phyloP scores from a whole-genome alignment of 2,329 filamentous ascomycete species.

The Bertia moriformis region DNA sequence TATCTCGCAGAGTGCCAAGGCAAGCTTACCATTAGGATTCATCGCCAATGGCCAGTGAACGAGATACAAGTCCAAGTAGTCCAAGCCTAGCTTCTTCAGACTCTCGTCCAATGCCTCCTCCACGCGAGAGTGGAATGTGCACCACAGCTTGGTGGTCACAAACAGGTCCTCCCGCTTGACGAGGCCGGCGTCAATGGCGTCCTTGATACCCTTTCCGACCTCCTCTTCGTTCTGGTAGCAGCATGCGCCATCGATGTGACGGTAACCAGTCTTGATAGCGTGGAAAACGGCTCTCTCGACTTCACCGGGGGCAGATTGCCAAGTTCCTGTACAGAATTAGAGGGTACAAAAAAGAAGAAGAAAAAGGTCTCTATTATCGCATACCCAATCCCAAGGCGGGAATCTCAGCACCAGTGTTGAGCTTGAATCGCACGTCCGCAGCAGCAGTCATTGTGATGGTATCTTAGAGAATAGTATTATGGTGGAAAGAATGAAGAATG shows the following conservation, averaged over 20 bases:
- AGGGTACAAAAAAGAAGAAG: constrained; percentile 1
- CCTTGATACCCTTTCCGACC: constrained; percentile 63
- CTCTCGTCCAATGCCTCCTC: constrained; percentile 60
- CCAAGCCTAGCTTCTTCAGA: constrained; percentile 57
- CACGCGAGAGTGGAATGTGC: constrained; percentile 58
- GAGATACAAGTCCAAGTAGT: constrained; percentile 70
- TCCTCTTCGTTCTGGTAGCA: constrained; percentile 73
- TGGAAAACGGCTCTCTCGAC: constrained; percentile 41
- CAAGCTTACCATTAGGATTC: constrained; percentile 52
- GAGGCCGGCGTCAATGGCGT: constrained; percentile 53
- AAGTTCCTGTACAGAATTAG: constrained; percentile 32
- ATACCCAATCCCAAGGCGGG: constrained; percentile 49
- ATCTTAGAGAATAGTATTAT: background rate
- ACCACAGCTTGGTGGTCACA: constrained; percentile 76
- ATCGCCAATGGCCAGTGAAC: constrained; percentile 75
- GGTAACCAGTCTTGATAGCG: constrained; percentile 41
- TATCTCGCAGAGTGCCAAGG: constrained; percentile 9
- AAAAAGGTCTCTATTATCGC: constrained; percentile 8
- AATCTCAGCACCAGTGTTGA: constrained; percentile 50
- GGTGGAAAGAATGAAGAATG: background rate
- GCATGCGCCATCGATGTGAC: constrained; percentile 57
- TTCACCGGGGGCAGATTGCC: constrained; percentile 45
- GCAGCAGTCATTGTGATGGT: constrained; percentile 26
- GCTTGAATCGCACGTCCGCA: constrained; percentile 34
- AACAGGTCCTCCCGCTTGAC: constrained; percentile 68